Evolutionary conservation across 495 filamentous ascomycete genomes (phyloP), one percentile per base, ranked within the genome.

Genomic region (Aspergillus coremiiformis): DNA sequence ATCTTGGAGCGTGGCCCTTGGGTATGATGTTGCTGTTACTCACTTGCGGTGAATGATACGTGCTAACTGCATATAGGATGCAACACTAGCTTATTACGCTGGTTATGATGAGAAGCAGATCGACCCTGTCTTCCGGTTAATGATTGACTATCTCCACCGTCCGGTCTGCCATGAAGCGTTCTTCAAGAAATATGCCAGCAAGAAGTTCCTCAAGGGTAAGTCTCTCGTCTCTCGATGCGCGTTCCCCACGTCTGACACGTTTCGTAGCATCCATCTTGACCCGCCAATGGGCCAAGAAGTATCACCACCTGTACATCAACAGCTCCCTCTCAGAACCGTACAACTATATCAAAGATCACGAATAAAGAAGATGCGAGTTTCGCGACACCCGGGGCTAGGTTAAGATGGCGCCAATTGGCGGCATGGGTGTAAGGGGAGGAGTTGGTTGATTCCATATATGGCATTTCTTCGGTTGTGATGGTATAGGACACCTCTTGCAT

Each of bases 151-250:
- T 63, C 82, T 97, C 29, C 84, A 83, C 51, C 80, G 84, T 8
- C 93, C 94, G 26, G 89, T 96, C 39, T 78, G 79, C 33, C 93
- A 97, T 59, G 90, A 96, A 68, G 93, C 94, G 15, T 97, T 98
- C 80, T 97, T 95, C 78, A 93, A 92, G 78, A 98, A 98, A 67
- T 98, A 98, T 63, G 93, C 94, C 14, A 93, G 89, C 80, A 97
- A 96, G 76, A 95, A 92, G 70, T 98, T 96, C 71, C 69, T 96
- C 62, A 96, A 96, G 75, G 92, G 93, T 90, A 80, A 64, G 70
- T 9, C 9, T 39, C 21, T 32, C 12, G 0, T 14, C 5, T 29
- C 2, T 3, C 21, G 6, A 5, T 6, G 10, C 22, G 20, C 17
- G 12, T 20, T 21, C 26, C 39, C 48, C 11, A 33, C 29, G 45